Percentiles rank a stretch among this genome's conserved stretches.
Conservation (phyloP, 148 eudicot species). For the Fagopyrum homotropicum region DNA sequence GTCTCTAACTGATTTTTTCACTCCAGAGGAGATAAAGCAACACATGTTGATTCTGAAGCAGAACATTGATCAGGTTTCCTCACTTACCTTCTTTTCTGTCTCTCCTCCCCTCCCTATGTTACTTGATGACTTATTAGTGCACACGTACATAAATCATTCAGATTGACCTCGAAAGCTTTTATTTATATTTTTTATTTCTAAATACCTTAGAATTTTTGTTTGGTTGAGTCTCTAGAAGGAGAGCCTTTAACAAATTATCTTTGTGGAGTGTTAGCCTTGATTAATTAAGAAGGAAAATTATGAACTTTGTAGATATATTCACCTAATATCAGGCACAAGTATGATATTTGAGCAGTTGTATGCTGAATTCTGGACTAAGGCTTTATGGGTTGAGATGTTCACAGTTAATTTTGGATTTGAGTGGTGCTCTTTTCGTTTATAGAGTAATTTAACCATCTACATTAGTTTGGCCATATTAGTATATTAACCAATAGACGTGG, state of each 20-base stretch:
- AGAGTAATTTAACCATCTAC: background rate
- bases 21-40: slow-evolving; percentile 46
- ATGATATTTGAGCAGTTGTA: background rate
- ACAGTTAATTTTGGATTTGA: background rate
- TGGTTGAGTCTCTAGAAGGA: background rate
- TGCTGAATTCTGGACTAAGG: background rate
- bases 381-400: background rate
- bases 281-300: background rate
- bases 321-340: background rate
- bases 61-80: slow-evolving; percentile 44
- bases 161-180: background rate
- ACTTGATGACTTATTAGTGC: background rate
- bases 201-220: background rate
- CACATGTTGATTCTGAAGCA: slow-evolving; percentile 56
- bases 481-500: background rate
- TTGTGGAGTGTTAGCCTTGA: background rate
- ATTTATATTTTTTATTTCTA: too few species aligned
- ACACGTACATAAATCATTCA: background rate
- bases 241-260: background rate
- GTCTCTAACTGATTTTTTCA: slow-evolving; percentile 60
- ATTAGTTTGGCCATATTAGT: background rate
- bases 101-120: background rate
- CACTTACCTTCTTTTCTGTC: background rate
- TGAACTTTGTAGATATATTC: background rate
- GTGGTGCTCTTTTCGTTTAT: background rate